Evolutionary conservation across 2,329 filamentous ascomycete species (phyloP), one percentile per base, ranked within the genome.

Genomic region (Fusarium tupiense): DNA sequence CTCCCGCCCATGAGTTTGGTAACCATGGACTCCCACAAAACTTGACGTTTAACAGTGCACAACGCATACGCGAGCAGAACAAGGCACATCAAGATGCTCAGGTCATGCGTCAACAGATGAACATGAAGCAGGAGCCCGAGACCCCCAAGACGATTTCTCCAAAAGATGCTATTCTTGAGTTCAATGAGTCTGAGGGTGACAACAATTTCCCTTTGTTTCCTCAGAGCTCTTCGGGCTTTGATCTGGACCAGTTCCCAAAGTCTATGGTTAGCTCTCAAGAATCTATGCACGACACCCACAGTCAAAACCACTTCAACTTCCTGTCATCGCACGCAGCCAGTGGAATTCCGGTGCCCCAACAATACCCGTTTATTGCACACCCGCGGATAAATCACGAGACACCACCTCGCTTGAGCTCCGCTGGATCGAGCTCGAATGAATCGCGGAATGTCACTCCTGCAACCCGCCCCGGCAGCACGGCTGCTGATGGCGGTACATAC

Each of bases 61-160:
- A 90, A 68, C 87, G 88, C 20, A 85, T 90, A 78, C 85, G 91
- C 43, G 90, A 92, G 79, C 88, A 90, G 73, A 85, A 85, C 65
- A 91, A 91, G 78, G 87, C 88, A 11, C 87, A 90, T 76, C 88
- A 89, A 47, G 91, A 91, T 67, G 88, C 87, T 0, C 83, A 84
- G 60, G 80, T 84, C 16, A 73, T 85, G 24, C 84, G 84, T 47
- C 83, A 86, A 26, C 84, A 86, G 41, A 78, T 86, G 71, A 74
- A 60, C 72, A 81, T 64, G 79, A 83, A 72, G 76, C 74, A 84
- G 35, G 82, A 87, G 52, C 84, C 86, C 2, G 82, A 86, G 11
- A 88, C 87, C 1, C 88, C 92, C n/a, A 94, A 94, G 82, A 98
- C 96, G 1, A 98, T 99, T 53, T 98, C 96, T 4, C 96, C 96